phyloP scores from a whole-genome alignment of 495 filamentous ascomycete genomes.

The Evernia prunastri region DNA sequence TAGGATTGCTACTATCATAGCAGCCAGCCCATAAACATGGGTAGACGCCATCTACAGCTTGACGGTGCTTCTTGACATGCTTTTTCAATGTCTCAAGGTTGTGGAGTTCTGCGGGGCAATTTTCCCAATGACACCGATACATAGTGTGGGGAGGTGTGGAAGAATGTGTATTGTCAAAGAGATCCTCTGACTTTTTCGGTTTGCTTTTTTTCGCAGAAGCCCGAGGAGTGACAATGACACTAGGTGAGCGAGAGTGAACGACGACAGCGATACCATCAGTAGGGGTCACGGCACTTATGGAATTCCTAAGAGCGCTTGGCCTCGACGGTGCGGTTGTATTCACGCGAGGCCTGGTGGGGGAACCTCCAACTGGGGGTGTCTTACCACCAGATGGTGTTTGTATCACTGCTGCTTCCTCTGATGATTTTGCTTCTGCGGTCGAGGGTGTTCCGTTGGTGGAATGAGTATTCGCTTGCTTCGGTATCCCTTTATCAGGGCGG shows the following conservation, averaged over 20 bases:
- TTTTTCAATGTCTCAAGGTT: conserved; percentile 63
- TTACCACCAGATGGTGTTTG: neutral
- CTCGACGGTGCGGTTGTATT: conserved; percentile 10
- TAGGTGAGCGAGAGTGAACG: conserved; percentile 24
- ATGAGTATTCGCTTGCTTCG: conserved; percentile 1
- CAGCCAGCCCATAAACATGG: conserved; percentile 47
- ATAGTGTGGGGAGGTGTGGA: conserved; percentile 35
- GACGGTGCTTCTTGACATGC: conserved; percentile 55
- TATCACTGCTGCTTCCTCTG: neutral
- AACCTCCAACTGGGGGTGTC: neutral
- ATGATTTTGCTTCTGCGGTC: neutral
- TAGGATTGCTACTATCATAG: conserved; percentile 20
- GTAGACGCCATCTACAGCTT: conserved; percentile 14
- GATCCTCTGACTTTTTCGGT: neutral
- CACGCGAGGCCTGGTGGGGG: conserved; percentile 4
- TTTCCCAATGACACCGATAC: conserved; percentile 57
- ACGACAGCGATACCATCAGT: conserved; percentile 24
- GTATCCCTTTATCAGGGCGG: conserved; percentile 18
- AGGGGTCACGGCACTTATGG: conserved; percentile 13
- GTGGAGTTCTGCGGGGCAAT: conserved; percentile 64
- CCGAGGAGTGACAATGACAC: conserved; percentile 12
- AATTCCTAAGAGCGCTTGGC: conserved; percentile 22
- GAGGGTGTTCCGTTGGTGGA: neutral
- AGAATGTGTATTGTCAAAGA: conserved; percentile 6
- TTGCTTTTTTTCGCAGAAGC: neutral